A percentile compares a stretch with the other conserved stretches of the same genome.
Conservation (phyloP, 2,329 filamentous ascomycete genomes). For the Talaromyces sp. region DNA sequence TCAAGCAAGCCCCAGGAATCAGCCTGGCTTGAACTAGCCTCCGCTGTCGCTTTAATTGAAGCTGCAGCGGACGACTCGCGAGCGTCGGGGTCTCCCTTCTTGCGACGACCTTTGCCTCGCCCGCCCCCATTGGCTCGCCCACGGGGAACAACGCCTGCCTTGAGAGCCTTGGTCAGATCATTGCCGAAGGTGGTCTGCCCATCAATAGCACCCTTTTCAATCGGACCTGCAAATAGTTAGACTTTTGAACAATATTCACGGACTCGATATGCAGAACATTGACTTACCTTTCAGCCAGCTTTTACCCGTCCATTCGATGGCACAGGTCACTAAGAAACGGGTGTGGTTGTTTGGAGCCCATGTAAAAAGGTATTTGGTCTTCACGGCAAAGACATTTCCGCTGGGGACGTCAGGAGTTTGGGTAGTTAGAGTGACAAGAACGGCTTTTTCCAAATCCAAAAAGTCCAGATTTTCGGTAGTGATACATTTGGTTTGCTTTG, state of each 20-base stretch:
- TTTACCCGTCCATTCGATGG: constrained; percentile 95
- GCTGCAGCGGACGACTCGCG: constrained; percentile 46
- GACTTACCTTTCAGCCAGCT: constrained; percentile 90
- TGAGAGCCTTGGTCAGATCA: constrained; percentile 74
- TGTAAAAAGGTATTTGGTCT: constrained; percentile 91
- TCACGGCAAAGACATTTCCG: constrained; percentile 86
- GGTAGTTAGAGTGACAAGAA: constrained; percentile 79
- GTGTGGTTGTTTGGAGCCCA: constrained; percentile 90
- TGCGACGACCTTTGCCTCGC: constrained; percentile 62
- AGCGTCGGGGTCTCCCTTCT: constrained; percentile 55
- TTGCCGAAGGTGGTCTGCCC: constrained; percentile 83
- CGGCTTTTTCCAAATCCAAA: constrained; percentile 82
- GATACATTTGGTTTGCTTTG: constrained; percentile 92
- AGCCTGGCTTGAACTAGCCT: constrained; percentile 41
- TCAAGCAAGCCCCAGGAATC: constrained; percentile 81
- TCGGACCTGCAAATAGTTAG: constrained; percentile 68
- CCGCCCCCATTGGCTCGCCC: constrained; percentile 53
- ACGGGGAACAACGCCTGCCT: constrained; percentile 70
- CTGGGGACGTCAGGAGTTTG: constrained; percentile 94
- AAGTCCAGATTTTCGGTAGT: constrained; percentile 82
- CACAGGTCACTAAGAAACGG: constrained; percentile 81
- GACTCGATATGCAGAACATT: neutral
- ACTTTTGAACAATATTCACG: neutral
- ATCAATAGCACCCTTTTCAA: constrained; percentile 92
- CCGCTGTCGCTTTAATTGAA: constrained; percentile 45